These are phyloP conservation scores for Phytophthora melonis DNA, from an alignment of 352 stramenopile species.

Conservation along the genomic window DNA sequence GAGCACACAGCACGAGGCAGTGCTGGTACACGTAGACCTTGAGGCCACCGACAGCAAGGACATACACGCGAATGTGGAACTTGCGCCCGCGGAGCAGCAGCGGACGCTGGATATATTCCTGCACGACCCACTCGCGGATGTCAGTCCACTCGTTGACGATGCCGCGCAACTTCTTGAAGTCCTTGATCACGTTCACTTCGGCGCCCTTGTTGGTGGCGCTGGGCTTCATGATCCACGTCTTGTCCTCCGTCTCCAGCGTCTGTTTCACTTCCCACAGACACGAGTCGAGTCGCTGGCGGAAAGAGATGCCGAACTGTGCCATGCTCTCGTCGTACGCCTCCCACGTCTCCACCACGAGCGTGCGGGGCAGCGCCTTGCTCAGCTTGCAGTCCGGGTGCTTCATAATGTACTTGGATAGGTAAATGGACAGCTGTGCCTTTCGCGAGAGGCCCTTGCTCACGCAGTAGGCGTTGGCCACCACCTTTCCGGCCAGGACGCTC, in stretches of 20 bases:
- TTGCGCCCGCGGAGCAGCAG: conserved; percentile 70
- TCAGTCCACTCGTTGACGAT: conserved; percentile 74
- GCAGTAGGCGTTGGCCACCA: conserved; percentile 74
- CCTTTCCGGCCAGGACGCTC: conserved; percentile 56
- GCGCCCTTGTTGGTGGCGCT: conserved; percentile 80
- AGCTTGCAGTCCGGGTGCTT: conserved; percentile 66
- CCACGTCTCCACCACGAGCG: conserved; percentile 77
- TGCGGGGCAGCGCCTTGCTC: conserved; percentile 58
- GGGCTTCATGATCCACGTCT: conserved; percentile 81
- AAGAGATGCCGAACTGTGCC: conserved; percentile 63
- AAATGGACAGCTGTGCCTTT: conserved; percentile 78
- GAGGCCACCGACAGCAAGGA: conserved; percentile 60
- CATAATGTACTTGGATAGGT: conserved; percentile 71
- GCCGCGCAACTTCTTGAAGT: conserved; percentile 66
- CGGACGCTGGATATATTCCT: conserved; percentile 64
- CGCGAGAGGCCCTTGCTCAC: conserved; percentile 76
- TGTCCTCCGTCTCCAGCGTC: conserved; percentile 49
- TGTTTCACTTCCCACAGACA: conserved; percentile 68
- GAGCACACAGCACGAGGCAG: conserved; percentile 62
- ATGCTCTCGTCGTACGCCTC: conserved; percentile 71
- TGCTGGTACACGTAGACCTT: conserved; percentile 81
- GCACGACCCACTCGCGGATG: conserved; percentile 75
- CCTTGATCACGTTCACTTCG: conserved; percentile 70
- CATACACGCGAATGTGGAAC: conserved; percentile 80
- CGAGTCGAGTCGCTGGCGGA: conserved; percentile 64